These are phyloP conservation scores for Alternaria conjuncta DNA, from an alignment of 2,329 filamentous ascomycete genomes.

Conservation along the genomic window DNA sequence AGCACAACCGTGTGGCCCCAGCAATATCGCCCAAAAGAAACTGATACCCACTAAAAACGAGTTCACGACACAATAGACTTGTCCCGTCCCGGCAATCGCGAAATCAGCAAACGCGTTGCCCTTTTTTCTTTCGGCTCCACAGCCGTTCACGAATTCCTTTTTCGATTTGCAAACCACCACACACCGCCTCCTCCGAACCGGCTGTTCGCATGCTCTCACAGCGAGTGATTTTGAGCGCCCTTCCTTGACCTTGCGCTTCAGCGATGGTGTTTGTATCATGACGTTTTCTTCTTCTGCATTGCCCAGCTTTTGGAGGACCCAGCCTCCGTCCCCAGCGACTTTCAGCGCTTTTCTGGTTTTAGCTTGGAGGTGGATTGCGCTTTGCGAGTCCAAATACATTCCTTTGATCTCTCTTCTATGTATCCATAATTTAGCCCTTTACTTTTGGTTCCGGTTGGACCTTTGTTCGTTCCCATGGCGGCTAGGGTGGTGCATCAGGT, in stretches of 20 bases:
- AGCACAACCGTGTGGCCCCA: conserved; percentile 14
- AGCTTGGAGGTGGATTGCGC: conserved; percentile 8
- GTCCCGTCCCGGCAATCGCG: conserved; percentile 15
- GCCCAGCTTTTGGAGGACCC: neutral
- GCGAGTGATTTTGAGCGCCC: neutral
- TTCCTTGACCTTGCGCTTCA: conserved; percentile 2
- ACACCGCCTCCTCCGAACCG: neutral
- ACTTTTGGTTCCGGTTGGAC: neutral
- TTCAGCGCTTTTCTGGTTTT: neutral
- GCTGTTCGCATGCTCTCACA: conserved; percentile 2
- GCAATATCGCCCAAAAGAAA: conserved; percentile 35
- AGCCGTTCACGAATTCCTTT: conserved; percentile 36
- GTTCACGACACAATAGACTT: conserved; percentile 46
- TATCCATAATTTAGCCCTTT: conserved; percentile 11
- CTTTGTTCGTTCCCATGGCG: conserved; percentile 1
- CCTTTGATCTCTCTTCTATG: conserved; percentile 15
- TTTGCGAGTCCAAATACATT: conserved; percentile 6
- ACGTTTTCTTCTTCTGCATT: neutral
- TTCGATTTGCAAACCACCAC: conserved; percentile 8
- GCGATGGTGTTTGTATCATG: conserved; percentile 11
- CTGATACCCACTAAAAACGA: conserved; percentile 47
- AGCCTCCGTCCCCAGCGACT: conserved; percentile 5
- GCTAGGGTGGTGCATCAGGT: conserved; percentile 10
- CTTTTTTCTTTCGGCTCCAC: conserved; percentile 21
- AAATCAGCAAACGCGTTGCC: conserved; percentile 9